Evolutionary conservation across 208 protist species (phyloP), one percentile per base, ranked within the genome.

Genomic region (Blastocrithidia nonstop): DNA sequence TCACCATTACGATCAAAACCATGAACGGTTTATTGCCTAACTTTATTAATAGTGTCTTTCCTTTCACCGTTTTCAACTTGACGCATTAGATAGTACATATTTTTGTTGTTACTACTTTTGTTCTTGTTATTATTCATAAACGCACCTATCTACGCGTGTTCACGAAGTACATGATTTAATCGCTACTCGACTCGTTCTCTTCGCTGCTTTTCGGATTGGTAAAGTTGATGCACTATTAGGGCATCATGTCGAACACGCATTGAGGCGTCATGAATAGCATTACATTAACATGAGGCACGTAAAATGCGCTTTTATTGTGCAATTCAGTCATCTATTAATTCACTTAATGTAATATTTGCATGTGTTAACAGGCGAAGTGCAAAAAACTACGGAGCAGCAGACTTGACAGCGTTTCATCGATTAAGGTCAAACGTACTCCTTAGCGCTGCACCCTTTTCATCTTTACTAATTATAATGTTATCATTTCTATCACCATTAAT

Each of bases 381-480:
- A 59, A 65, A 87, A 56, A 84, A 87, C 16, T 84, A 63, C 17
- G 82, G 82, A 6, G 77, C n/a, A n/a, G n/a, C n/a, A n/a, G n/a
- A n/a, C n/a, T n/a, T n/a, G n/a, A n/a, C n/a, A n/a, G n/a, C n/a
- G n/a, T n/a, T n/a, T n/a, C n/a, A n/a, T n/a, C n/a, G n/a, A n/a
- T n/a, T n/a, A n/a, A n/a, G n/a, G n/a, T n/a, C n/a, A n/a, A n/a
- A n/a, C n/a, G n/a, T n/a, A n/a, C n/a, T n/a, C n/a, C n/a, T n/a
- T n/a, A n/a, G n/a, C n/a, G n/a, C n/a, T n/a, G n/a, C n/a, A n/a
- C n/a, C n/a, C n/a, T n/a, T n/a, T n/a, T n/a, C n/a, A n/a, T n/a
- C n/a, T n/a, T n/a, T n/a, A n/a, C n/a, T n/a, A n/a, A n/a, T n/a
- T n/a, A n/a, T n/a, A n/a, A n/a, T n/a, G n/a, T n/a, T n/a, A n/a